phyloP scores from a whole-genome alignment of 805 yeast species.

The Yamadazyma olivae region DNA sequence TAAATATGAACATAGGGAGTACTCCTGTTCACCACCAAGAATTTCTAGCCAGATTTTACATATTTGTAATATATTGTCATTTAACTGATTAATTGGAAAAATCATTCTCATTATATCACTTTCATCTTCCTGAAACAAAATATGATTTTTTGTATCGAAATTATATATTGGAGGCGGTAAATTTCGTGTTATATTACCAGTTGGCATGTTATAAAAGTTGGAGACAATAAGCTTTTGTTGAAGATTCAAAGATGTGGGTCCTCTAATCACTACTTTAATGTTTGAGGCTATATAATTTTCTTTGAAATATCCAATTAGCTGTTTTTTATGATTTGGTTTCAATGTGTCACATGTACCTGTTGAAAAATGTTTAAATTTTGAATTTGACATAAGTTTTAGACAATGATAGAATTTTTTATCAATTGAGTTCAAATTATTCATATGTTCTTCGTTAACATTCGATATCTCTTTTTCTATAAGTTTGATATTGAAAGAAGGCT shows the following conservation, averaged over 20 bases:
- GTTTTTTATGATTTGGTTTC: slow-evolving; percentile 26
- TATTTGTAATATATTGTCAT: slow-evolving; percentile 7
- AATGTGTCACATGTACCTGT: slow-evolving; percentile 63
- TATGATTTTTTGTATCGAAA: not conserved
- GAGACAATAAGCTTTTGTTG: slow-evolving; percentile 49
- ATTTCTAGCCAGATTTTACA: slow-evolving; percentile 50
- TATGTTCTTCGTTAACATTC: slow-evolving; percentile 68
- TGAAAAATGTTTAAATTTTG: slow-evolving; percentile 59
- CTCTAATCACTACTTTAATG: slow-evolving; percentile 58
- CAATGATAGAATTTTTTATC: slow-evolving; percentile 60
- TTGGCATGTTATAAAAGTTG: slow-evolving; percentile 36
- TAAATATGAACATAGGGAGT: slow-evolving; percentile 46
- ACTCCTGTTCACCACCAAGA: slow-evolving; percentile 59
- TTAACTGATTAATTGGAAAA: slow-evolving; percentile 34
- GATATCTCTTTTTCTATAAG: slow-evolving; percentile 49
- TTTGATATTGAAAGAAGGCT: slow-evolving; percentile 47
- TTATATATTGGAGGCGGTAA: not conserved
- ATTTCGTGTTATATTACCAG: not conserved
- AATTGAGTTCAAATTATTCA: slow-evolving; percentile 41
- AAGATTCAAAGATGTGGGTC: slow-evolving; percentile 62
- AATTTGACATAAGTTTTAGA: slow-evolving; percentile 44
- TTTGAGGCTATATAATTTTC: slow-evolving; percentile 43
- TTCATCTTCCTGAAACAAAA: slow-evolving; percentile 17
- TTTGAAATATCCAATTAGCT: slow-evolving; percentile 41
- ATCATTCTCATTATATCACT: slow-evolving; percentile 4